Conservation (phyloP, 495 filamentous ascomycete genomes). For the Penicillium steckii region DNA sequence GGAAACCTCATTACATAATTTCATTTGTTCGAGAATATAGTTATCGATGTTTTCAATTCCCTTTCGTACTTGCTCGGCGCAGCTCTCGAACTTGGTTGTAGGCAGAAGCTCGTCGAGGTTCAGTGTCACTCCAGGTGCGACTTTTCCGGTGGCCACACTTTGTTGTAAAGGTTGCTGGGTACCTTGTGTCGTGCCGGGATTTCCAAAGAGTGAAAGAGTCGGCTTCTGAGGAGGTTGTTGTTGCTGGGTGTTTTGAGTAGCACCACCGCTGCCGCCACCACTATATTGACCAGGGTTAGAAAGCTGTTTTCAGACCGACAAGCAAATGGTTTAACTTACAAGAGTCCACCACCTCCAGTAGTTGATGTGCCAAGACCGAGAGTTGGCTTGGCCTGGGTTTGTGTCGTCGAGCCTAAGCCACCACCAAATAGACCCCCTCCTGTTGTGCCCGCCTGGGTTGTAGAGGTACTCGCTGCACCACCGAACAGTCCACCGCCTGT, state of each 20-base stretch:
- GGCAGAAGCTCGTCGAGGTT: constrained; percentile 72
- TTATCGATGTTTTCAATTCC: constrained; percentile 73
- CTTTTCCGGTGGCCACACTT: constrained; percentile 39
- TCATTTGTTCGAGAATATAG: constrained; percentile 68
- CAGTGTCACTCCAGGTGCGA: constrained; percentile 69
- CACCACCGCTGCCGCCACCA: background rate
- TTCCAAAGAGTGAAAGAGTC: constrained; percentile 41
- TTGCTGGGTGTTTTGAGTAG: constrained; percentile 15
- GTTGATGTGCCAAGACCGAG: constrained; percentile 32
- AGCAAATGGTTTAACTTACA: constrained; percentile 39
- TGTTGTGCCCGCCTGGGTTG: constrained; percentile 15
- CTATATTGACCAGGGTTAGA: background rate
- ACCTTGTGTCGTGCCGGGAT: constrained; percentile 21
- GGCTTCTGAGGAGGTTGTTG: constrained; percentile 41
- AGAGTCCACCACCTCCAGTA: constrained; percentile 38
- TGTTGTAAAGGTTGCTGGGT: constrained; percentile 49
- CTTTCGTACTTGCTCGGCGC: constrained; percentile 77
- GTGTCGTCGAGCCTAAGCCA: constrained; percentile 31
- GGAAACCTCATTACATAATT: constrained; percentile 45
- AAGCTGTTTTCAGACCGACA: background rate
- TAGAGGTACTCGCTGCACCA: constrained; percentile 20
- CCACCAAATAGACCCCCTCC: constrained; percentile 38
- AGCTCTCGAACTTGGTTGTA: constrained; percentile 88
- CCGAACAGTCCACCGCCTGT: background rate
- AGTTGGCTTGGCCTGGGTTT: constrained; percentile 38